Conservation (phyloP, 768 basidiomycete species). For the Cantharellus anzutake region DNA sequence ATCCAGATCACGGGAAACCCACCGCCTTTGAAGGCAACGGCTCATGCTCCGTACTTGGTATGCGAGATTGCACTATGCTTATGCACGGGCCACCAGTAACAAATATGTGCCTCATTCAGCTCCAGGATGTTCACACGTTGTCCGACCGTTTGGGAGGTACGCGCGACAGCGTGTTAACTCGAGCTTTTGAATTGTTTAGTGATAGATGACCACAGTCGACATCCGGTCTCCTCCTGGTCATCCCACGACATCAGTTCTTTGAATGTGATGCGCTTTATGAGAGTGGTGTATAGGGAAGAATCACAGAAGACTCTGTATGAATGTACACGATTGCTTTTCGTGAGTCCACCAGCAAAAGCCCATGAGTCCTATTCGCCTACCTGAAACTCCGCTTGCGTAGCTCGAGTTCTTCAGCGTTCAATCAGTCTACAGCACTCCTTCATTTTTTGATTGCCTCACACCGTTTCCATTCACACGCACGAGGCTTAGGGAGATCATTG, state of each 20-base stretch:
- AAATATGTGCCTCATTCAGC: no score
- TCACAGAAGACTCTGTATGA: not conserved
- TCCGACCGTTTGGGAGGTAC: no score
- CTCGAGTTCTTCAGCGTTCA: not conserved
- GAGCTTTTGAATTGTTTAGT: no score
- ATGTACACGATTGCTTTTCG: not conserved
- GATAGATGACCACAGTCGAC: not conserved
- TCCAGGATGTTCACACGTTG: no score
- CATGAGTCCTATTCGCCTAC: not conserved
- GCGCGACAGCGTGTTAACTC: no score
- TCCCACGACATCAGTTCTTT: not conserved
- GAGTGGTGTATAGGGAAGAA: not conserved
- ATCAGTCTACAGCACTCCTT: not conserved
- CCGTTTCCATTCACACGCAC: not conserved
- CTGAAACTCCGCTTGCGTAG: not conserved
- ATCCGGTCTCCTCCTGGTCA: slow-evolving; percentile 1
- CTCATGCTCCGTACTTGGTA: no score
- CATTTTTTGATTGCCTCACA: not conserved
- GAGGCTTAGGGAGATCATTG: not conserved
- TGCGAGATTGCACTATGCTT: no score
- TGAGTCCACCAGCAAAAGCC: not conserved
- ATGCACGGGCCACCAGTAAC: no score
- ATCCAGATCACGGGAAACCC: no score
- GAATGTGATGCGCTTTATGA: not conserved
- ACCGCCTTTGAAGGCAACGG: no score